These are phyloP conservation scores for Micractinium conductrix DNA, from an alignment of 139 green algal species.

Conservation along the genomic window DNA sequence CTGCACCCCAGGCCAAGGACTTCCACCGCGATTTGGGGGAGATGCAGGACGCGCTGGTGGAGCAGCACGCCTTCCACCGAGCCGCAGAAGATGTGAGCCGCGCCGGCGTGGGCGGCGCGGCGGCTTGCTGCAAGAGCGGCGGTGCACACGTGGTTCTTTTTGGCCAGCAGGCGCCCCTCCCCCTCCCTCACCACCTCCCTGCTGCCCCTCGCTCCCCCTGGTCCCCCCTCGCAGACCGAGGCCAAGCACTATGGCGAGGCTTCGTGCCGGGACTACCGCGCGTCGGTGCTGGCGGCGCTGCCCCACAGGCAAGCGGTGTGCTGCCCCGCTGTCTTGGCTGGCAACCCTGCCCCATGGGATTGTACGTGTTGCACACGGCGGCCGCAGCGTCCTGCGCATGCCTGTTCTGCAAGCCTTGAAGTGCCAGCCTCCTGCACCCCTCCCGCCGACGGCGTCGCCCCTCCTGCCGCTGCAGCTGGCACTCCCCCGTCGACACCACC, in stretches of 20 bases:
- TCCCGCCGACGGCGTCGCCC: not conserved
- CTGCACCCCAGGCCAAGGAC: constrained; percentile 33
- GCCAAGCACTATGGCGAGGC: constrained; percentile 85
- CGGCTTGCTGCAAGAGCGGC: not conserved
- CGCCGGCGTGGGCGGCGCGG: too few species aligned
- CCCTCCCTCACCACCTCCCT: not conserved
- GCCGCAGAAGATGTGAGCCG: constrained; percentile 10
- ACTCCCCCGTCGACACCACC: constrained; percentile 71
- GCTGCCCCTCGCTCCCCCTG: not conserved
- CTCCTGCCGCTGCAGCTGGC: not conserved
- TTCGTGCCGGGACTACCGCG: constrained; percentile 93
- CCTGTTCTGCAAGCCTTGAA: not conserved
- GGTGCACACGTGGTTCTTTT: not conserved
- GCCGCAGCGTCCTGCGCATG: not conserved
- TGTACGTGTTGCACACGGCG: not conserved
- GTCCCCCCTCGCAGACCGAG: constrained; percentile 47
- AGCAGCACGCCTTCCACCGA: constrained; percentile 71
- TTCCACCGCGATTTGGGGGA: constrained; percentile 79
- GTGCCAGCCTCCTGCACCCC: not conserved
- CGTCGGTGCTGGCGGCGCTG: constrained; percentile 82
- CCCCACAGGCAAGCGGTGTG: constrained; percentile 75
- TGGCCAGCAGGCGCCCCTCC: not conserved
- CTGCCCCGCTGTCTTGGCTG: not conserved
- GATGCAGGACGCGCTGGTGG: constrained; percentile 64
- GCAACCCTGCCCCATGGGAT: not conserved